Evolutionary conservation across 768 basidiomycete genomes (phyloP), one percentile per base, ranked within the genome.

Genomic region (Lactarius sp.): DNA sequence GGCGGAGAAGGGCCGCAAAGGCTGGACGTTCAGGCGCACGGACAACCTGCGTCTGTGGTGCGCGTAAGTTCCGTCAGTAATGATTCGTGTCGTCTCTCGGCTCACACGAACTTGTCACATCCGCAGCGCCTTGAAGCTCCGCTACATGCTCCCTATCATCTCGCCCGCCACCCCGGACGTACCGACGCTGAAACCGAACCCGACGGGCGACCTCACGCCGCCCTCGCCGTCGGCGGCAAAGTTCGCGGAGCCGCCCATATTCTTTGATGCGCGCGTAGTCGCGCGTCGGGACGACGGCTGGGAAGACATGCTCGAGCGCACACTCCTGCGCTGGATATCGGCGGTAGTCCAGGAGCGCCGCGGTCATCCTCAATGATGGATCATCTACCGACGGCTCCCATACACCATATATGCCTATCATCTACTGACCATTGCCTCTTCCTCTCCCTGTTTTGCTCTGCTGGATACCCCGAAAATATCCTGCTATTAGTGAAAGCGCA

Each of bases 41-140:
- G 94, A 95, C 73, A 96, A 95, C 71, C 75, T 96, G 34, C 79
- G 90, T 31, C 73, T 93, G 22, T 95, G 90, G 87, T 86, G 84
- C 50, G 93, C 89, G 91, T 93, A 71, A 57, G 88, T 82, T 27
- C 51, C 46, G 54, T 22, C 51, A 18, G 47, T 46, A 12, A 5
- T 33, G 1, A 22, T 20, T 8, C 7, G 8, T 27, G 8, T 37
- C 6, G 22, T 27, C 22, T 20, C 22, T 2, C 9, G 18, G n/a
- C 50, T 46, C 54, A 51, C 27, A 9, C 44, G 14, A 16, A 27
- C 22, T 4, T 27, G 10, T 0, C 5, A 20, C 20, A 22, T 0
- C 8, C 41, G 50, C 49, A 88, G 92, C 2, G 92, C 93, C 0
- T 76, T 95, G 65, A 93, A 90, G 69, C 76, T 94, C 33, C 86